These are phyloP conservation scores for Psilocybe subaeruginosa DNA, from an alignment of 768 basidiomycete genomes.

Conservation along the genomic window DNA sequence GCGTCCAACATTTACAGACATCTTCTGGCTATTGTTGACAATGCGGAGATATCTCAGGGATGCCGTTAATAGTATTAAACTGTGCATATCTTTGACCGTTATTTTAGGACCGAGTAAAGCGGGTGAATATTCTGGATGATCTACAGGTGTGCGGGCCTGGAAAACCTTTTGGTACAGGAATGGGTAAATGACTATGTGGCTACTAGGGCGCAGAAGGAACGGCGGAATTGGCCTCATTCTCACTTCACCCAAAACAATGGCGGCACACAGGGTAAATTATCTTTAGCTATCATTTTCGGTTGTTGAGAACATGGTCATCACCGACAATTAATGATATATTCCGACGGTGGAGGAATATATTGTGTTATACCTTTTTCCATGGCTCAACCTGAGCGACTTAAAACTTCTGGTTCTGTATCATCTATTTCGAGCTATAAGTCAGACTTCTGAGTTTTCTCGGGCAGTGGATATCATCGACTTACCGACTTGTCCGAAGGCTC, in stretches of 20 bases:
- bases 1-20: too few relatives aligned
- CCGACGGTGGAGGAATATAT: neutral
- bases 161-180: too few relatives aligned
- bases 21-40: too few relatives aligned
- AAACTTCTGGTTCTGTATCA: neutral
- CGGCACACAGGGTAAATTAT: neutral
- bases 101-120: neutral
- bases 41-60: neutral
- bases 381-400: neutral
- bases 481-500: too few relatives aligned
- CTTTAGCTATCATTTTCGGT: neutral
- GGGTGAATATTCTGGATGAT: neutral
- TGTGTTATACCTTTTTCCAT: neutral
- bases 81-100: neutral
- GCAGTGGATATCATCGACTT: too few relatives aligned
- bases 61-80: neutral
- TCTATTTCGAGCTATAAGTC: neutral
- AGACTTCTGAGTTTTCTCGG: too few relatives aligned
- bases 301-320: too few relatives aligned
- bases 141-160: neutral
- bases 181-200: too few relatives aligned
- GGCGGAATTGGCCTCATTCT: too few relatives aligned
- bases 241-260: too few relatives aligned
- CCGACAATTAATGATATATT: neutral
- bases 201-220: too few relatives aligned